Percentiles rank a stretch among this genome's conserved stretches.
Evolutionary conservation across 75 land plant species (phyloP).

Genomic region (Pinus albicaulis): DNA sequence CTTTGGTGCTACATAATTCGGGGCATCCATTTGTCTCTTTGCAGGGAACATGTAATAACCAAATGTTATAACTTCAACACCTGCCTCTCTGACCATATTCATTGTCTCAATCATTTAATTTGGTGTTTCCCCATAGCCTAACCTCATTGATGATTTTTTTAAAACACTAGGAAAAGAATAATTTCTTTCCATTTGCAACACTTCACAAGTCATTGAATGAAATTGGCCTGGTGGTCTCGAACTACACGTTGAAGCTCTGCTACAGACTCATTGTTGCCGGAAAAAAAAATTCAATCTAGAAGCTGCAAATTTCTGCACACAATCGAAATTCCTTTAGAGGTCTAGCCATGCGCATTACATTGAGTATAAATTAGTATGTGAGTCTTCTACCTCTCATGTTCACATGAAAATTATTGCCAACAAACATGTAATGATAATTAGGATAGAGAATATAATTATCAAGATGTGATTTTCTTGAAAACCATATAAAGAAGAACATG

Average conservation of each 20-base stretch:
- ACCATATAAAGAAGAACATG: too few relatives aligned
- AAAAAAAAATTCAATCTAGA: too few relatives aligned
- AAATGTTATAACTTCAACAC: conserved; percentile 98
- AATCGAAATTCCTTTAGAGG: too few relatives aligned
- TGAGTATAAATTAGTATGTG: too few relatives aligned
- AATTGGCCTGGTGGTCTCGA: conserved; percentile 89
- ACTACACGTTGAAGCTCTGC: conserved; percentile 89
- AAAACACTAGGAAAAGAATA: conserved; percentile 82
- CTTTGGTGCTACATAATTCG: conserved; percentile 95
- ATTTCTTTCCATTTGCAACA: conserved; percentile 80
- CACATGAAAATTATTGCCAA: too few relatives aligned
- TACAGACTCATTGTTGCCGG: too few relatives aligned
- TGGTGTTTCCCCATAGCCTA: conserved; percentile 98
- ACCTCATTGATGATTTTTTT: conserved; percentile 95
- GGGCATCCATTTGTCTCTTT: conserved; percentile 95
- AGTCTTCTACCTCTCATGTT: too few relatives aligned
- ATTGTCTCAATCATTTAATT: conserved; percentile 82
- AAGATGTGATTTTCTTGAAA: too few relatives aligned
- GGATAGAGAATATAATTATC: too few relatives aligned
- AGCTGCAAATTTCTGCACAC: too few relatives aligned
- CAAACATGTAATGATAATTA: too few relatives aligned
- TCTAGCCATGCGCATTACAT: too few relatives aligned
- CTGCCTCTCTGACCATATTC: conserved; percentile 90
- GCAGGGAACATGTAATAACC: conserved; percentile 99
- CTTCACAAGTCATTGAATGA: conserved; percentile 89